A percentile compares a stretch with the other conserved stretches of the same genome.
Evolutionary conservation across 345 rosid species (phyloP).

Genomic region (Murraya koenigii): DNA sequence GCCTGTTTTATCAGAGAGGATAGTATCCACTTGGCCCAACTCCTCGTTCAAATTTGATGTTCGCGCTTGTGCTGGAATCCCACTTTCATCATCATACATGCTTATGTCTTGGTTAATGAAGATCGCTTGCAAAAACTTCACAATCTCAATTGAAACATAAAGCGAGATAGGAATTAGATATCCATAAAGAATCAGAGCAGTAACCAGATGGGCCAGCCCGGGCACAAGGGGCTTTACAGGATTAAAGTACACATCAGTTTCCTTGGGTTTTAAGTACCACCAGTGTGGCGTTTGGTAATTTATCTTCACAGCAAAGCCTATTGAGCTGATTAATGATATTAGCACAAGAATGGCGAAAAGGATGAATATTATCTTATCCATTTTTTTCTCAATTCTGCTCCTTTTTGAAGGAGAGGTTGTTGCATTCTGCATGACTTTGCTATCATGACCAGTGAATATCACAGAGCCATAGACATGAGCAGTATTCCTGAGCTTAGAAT

Average conservation of each 20-base stretch:
- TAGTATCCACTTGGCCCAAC: constrained; percentile 95
- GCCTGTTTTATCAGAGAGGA: constrained; percentile 98
- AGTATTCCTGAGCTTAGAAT: constrained; percentile 94
- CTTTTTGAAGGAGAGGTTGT: constrained; percentile 89
- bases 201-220: constrained; percentile 77
- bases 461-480: constrained; percentile 75
- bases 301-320: constrained; percentile 84
- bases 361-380: constrained; percentile 89
- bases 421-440: constrained; percentile 93
- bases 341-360: constrained; percentile 68
- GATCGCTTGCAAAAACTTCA: constrained; percentile 93
- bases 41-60: constrained; percentile 98
- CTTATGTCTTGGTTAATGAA: constrained; percentile 83
- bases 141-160: constrained; percentile 94
- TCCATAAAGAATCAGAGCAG: constrained; percentile 97
- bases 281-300: constrained; percentile 72
- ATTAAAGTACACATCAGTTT: constrained; percentile 51
- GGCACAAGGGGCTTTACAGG: constrained; percentile 58
- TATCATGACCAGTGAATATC: constrained; percentile 86
- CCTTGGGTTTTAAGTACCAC: constrained; percentile 70
- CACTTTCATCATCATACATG: constrained; percentile 90
- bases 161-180: constrained; percentile 95
- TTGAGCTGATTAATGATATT: constrained; percentile 74
- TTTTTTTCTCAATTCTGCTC: constrained; percentile 76
- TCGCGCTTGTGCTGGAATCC: constrained; percentile 80